These are phyloP conservation scores for Solanum boliviense DNA, from an alignment of 257 asterid species.

Conservation along the genomic window DNA sequence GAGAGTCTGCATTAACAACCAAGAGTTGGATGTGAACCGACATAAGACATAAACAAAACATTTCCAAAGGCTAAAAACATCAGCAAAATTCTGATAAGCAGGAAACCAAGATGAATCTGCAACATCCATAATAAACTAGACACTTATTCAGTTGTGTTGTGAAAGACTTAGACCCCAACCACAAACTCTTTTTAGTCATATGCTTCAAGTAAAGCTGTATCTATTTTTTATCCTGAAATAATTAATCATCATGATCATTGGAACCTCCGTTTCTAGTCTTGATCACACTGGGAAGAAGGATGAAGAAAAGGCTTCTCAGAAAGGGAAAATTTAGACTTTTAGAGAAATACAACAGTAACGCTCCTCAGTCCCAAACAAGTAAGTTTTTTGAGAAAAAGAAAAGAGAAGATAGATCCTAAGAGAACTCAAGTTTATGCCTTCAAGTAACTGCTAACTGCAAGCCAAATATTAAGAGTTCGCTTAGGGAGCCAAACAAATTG, in stretches of 20 bases:
- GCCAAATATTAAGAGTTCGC: background rate
- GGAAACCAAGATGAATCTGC: background rate
- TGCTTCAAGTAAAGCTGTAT: background rate
- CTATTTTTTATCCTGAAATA: background rate
- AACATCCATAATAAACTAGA: background rate
- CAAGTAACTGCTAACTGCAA: background rate
- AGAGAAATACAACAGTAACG: background rate
- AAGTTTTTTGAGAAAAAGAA: background rate
- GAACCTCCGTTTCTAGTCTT: background rate
- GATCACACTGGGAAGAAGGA: background rate
- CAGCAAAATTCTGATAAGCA: background rate
- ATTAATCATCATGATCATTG: background rate
- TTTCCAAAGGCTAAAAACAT: background rate
- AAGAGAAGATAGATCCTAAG: background rate
- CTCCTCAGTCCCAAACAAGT: background rate
- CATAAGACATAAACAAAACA: background rate
- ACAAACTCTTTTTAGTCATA: background rate
- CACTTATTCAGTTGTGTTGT: background rate
- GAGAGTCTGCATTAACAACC: conserved; percentile 47
- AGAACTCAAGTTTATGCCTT: background rate
- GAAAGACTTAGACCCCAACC: background rate
- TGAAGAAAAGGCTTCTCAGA: background rate
- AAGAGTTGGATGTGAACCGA: background rate
- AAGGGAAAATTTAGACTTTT: background rate
- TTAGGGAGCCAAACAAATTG: background rate